Conservation (phyloP, 2,329 filamentous ascomycete genomes). For the Ophiostoma piceae region DNA sequence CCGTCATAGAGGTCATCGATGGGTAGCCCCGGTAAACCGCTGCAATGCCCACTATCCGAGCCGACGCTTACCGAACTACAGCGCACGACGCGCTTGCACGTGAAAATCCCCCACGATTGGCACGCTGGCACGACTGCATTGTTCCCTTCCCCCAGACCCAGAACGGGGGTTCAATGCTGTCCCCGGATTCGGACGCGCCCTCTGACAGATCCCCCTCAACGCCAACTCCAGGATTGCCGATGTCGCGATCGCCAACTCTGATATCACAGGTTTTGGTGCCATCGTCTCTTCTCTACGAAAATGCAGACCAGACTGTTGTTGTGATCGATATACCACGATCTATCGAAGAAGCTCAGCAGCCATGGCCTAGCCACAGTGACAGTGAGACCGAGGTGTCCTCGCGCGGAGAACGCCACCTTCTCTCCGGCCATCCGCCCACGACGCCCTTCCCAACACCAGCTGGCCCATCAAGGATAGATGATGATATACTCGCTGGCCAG, state of each 20-base stretch:
- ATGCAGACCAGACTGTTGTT: slow-evolving; percentile 44
- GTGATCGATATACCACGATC: slow-evolving; percentile 66
- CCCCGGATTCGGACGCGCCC: slow-evolving; percentile 16
- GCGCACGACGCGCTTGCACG: slow-evolving; percentile 11
- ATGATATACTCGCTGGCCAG: slow-evolving; percentile 25
- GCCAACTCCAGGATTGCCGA: background rate
- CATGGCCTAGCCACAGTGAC: background rate
- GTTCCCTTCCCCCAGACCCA: slow-evolving; percentile 11
- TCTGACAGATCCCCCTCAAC: background rate
- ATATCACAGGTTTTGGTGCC: background rate
- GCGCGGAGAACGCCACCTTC: slow-evolving; percentile 36
- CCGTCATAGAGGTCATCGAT: slow-evolving; percentile 15
- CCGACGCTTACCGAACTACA: slow-evolving; percentile 24
- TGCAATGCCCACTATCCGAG: slow-evolving; percentile 16
- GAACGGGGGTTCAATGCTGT: background rate
- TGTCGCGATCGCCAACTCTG: slow-evolving; percentile 16
- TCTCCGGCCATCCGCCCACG: slow-evolving; percentile 43
- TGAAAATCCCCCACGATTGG: slow-evolving; percentile 12
- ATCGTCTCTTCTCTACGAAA: slow-evolving; percentile 51
- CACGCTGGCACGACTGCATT: background rate
- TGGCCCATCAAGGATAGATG: background rate
- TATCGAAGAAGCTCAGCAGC: slow-evolving; percentile 60
- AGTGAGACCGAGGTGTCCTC: background rate
- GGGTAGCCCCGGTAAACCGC: slow-evolving; percentile 12
- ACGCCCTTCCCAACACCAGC: slow-evolving; percentile 46